Conservation (phyloP, 768 basidiomycete genomes). For the Lactarius psammicola region DNA sequence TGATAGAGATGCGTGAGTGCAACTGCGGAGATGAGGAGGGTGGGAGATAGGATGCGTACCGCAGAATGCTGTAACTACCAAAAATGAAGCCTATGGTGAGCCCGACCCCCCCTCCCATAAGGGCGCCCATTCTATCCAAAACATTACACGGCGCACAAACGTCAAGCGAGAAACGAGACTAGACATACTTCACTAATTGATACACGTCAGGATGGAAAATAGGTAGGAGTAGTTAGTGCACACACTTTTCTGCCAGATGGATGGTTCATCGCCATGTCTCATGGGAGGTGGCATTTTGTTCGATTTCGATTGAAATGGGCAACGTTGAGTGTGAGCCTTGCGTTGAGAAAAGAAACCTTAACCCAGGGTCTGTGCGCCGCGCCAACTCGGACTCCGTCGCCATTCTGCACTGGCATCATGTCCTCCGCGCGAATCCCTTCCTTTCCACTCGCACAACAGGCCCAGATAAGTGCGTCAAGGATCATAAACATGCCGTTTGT, state of each 20-base stretch:
- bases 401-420: conserved; percentile 1
- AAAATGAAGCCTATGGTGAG: conserved; percentile 98
- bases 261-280: conserved; percentile 28
- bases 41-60: conserved; percentile 49
- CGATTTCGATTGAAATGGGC: conserved; percentile 4
- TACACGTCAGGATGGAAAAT: conserved; percentile 13
- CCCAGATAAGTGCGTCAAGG: conserved; percentile 72
- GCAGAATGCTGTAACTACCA: conserved; percentile 86
- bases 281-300: conserved; percentile 25
- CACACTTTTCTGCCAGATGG: conserved; percentile 31
- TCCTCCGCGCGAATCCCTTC: conserved; percentile 29
- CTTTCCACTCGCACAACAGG: conserved; percentile 78
- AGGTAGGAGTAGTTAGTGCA: conserved; percentile 6
- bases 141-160: conserved; percentile 4
- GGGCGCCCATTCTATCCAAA: conserved; percentile 76
- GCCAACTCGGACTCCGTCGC: conserved; percentile 7
- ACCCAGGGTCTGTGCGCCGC: conserved; percentile 5
- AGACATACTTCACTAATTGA: conserved; percentile 57
- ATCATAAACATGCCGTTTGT: not conserved
- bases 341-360: conserved; percentile 11
- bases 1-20: conserved; percentile 15
- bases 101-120: conserved; percentile 92
- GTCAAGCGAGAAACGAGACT: conserved; percentile 17
- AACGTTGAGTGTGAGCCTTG: not conserved
- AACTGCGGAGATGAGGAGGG: conserved; percentile 1